Base-by-base conservation (phyloP, 1,139 yeast genomes). In the Scheffersomyces quercinus region DNA sequence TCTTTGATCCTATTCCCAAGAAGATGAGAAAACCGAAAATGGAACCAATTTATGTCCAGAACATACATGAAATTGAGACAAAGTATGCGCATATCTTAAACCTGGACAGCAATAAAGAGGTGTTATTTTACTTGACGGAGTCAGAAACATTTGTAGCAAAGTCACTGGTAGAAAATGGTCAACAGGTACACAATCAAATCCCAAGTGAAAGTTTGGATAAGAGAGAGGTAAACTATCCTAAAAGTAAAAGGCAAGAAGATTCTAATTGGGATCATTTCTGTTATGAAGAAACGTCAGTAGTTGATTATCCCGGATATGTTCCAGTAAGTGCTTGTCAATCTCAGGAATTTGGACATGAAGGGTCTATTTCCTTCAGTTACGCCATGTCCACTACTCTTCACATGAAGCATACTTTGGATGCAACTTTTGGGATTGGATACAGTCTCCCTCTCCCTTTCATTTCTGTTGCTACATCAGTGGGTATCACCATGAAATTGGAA, bases 261-360 rank as follows among this genome's bases (percentile, higher is more conserved):
- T 14, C 39, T n/a, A 50, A 53, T 4, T 60, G 63, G 63, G 41
- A 55, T 5, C 60, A 60, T 38, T 47, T 52, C 24, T 35, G 41
- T 3, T 48, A 48, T 31, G 41, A 41, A 9, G 41, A 52, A 14
- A 24, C 37, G 3, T 33, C 41, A 5, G 28, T 32, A 0, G 39
- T 31, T 3, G 41, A 35, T 8, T 61, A 57, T 35, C 57, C 59
- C 2, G 65, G 64, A 3, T 51, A 44, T 26, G 48, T 62, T 36
- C 65, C 67, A 1, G 52, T 57, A 3, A 59, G 62, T 37, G 47
- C 58, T 1, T 62, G 67, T 38, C 64, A 58, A 31, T 58, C 64
- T 2, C 61, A 55, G 29, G 53, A 57, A 35, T 44, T 33, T 29
- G 66, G 64, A 3, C 47, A 54, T 3, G 40, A 39, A 3, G 65